phyloP scores from a whole-genome alignment of 768 basidiomycete species.

The Pleurotus giganteus region DNA sequence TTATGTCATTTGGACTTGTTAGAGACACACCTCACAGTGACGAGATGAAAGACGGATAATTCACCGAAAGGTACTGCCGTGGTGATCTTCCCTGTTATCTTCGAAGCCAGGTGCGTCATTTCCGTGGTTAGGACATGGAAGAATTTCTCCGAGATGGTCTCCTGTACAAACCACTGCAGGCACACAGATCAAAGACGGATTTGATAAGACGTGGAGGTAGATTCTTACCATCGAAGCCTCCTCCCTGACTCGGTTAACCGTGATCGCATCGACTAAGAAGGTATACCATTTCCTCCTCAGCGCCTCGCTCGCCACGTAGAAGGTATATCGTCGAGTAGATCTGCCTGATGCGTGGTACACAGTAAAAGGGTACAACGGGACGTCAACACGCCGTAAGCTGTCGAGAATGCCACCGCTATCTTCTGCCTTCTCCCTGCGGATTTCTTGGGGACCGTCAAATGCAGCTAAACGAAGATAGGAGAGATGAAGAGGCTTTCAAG shows the following conservation, averaged over 20 bases:
- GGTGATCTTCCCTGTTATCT: constrained; percentile 55
- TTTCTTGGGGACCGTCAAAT: constrained; percentile 60
- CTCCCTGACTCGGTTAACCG: constrained; percentile 58
- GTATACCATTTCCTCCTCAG: constrained; percentile 63
- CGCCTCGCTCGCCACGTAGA: constrained; percentile 61
- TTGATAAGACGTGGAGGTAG: background rate
- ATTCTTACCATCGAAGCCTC: constrained; percentile 69
- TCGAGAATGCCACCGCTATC: constrained; percentile 55
- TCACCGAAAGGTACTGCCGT: constrained; percentile 65
- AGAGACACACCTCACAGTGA: background rate
- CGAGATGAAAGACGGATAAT: constrained; percentile 17
- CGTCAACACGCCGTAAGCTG: constrained; percentile 46
- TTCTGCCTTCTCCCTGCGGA: constrained; percentile 60
- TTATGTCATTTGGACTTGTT: constrained; percentile 6
- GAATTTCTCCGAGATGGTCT: constrained; percentile 54
- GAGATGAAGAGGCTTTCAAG: constrained; percentile 81
- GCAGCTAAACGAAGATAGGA: constrained; percentile 72
- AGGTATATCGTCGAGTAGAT: constrained; percentile 61
- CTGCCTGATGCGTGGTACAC: constrained; percentile 67
- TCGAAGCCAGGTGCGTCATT: constrained; percentile 20
- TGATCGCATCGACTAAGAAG: constrained; percentile 59
- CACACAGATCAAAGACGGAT: background rate
- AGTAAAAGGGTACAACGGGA: constrained; percentile 72
- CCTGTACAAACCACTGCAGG: constrained; percentile 64
- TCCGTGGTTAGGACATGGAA: constrained; percentile 45